Evolutionary conservation across 2,329 filamentous ascomycete genomes (phyloP), one percentile per base, ranked within the genome.

Genomic region (Eutypa lata): DNA sequence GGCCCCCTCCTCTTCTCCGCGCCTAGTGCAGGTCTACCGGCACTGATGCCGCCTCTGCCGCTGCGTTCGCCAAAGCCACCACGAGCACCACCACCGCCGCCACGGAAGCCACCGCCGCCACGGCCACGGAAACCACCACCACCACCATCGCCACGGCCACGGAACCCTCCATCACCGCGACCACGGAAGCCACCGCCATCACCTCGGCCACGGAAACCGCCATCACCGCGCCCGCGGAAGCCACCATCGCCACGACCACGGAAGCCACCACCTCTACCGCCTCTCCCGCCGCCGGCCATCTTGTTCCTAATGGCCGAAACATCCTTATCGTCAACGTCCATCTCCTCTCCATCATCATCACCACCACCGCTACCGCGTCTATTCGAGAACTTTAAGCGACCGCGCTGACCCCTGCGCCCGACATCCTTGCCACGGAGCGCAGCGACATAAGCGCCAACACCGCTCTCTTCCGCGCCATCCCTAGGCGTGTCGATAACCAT

Each of bases 361-460:
- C 69, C 68, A 19, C 65, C 67, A 26, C 74, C 74, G 47, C 73
- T 73, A 52, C 70, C 70, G 51, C 75, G 76, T 66, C 79, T 81
- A 70, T 89, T 89, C 37, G 82, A 85, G 73, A 88, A 89, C 75
- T 89, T 89, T 62, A 90, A 75, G 69, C 84, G 83, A 45, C 86
- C 87, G 49, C 84, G 81, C 54, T 84, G 80, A 21, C 86, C 86
- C 42, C 85, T 79, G 63, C 79, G 79, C 18, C 82, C 83, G 1
- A 80, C 82, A 62, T 89, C 84, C 65, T 84, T 82, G 65, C 86
- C 82, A 67, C 83, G 83, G 58, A 90, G 78, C 19, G 87, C 87
- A 14, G 84, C 83, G 40, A 89, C 84, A 66, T 89, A 89, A 21
- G 87, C 87, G 54, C 80, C 81, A 4, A 89, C 83, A 13, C 86